Evolutionary conservation across 768 basidiomycete genomes (phyloP).

Genomic region (Sarcomyxa edulis): DNA sequence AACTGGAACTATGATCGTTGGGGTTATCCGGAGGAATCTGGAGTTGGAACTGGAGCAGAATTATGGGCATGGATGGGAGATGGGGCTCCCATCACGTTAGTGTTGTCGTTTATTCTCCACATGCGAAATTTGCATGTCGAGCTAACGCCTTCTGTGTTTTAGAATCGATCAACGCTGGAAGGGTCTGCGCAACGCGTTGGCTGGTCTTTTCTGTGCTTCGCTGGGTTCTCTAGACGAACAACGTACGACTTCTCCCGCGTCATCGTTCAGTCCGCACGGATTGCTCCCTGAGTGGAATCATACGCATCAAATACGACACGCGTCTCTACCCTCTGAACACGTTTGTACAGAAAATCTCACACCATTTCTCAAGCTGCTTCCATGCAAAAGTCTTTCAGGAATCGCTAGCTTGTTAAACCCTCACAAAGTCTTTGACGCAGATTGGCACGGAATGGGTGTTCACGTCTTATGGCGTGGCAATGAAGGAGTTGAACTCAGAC

Average conservation of each 20-base stretch:
- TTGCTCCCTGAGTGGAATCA: conserved; percentile 40
- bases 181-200: conserved; percentile 81
- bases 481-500: conserved; percentile 55
- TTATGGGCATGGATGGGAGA: conserved; percentile 92
- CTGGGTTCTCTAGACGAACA: conserved; percentile 73
- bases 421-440: conserved; percentile 80
- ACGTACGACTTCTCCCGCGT: conserved; percentile 63
- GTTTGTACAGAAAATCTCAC: conserved; percentile 99
- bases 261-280: conserved; percentile 60
- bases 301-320: conserved; percentile 63
- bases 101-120: conserved; percentile 4
- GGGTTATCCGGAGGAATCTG: conserved; percentile 74
- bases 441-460: conserved; percentile 87
- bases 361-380: conserved; percentile 90
- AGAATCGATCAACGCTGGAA: conserved; percentile 80
- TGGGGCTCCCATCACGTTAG: conserved; percentile 44
- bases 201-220: conserved; percentile 93
- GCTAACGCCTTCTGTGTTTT: not conserved
- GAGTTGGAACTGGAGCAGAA: conserved; percentile 83
- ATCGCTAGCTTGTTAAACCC: conserved; percentile 81
- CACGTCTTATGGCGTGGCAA: conserved; percentile 63
- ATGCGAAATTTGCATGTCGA: not conserved
- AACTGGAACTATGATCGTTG: conserved; percentile 86
- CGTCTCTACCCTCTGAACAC: conserved; percentile 72
- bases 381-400: conserved; percentile 87